These are phyloP conservation scores for Biscogniauxia marginata DNA, from an alignment of 2,329 filamentous ascomycete species.

Conservation along the genomic window DNA sequence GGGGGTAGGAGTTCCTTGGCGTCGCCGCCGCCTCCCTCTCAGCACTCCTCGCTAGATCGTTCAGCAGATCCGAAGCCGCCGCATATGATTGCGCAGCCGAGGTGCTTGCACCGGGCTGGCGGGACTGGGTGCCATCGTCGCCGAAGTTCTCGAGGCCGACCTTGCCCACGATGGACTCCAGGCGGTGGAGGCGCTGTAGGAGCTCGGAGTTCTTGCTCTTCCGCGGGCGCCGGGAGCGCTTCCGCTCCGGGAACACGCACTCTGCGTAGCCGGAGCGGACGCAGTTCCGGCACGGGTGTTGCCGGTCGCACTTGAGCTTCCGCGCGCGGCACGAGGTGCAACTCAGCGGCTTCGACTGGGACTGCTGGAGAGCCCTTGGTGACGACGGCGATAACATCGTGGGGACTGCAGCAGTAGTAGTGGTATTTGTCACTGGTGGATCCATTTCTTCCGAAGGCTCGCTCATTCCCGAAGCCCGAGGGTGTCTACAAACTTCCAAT, in stretches of 20 bases:
- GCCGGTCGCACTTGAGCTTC: conserved; percentile 60
- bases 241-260: conserved; percentile 47
- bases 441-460: background rate
- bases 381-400: background rate
- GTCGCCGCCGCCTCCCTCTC: background rate
- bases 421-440: background rate
- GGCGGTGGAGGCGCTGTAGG: conserved; percentile 42
- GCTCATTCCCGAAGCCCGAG: background rate
- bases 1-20: too few relatives aligned
- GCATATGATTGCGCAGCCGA: background rate
- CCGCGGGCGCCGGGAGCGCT: conserved; percentile 41
- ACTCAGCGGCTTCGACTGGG: conserved; percentile 38
- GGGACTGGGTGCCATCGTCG: background rate
- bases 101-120: background rate
- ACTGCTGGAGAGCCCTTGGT: background rate
- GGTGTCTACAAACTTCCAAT: too few relatives aligned
- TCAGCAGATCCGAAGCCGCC: background rate
- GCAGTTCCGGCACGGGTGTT: conserved; percentile 56
- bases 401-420: background rate
- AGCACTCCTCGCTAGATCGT: background rate
- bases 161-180: conserved; percentile 46
- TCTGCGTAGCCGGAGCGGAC: conserved; percentile 41
- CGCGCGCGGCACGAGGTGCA: conserved; percentile 64
- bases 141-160: conserved; percentile 35
- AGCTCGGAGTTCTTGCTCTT: conserved; percentile 44